A percentile compares a stretch with the other conserved stretches of the same genome.
Conservation (phyloP, 345 rosid genomes). For the Pelargonium nanum region DNA sequence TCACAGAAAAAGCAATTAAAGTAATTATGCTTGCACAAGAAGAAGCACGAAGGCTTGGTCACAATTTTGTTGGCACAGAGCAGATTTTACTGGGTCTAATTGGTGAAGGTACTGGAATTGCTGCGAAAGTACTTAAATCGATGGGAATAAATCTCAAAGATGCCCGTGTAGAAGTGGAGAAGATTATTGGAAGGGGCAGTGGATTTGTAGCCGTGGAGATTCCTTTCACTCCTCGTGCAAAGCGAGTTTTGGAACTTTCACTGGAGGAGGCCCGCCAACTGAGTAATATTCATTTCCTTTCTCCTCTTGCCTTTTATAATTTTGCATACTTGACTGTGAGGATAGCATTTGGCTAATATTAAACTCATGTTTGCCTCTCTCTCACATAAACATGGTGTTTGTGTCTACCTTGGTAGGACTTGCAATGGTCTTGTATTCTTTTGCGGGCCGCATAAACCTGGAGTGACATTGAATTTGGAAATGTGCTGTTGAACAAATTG, state of each 20-base stretch:
- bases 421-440: not conserved
- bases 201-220: constrained; percentile 97
- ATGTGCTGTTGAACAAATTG: not conserved
- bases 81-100: constrained; percentile 87
- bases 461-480: not conserved
- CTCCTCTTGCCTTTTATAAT: not conserved
- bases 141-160: constrained; percentile 96
- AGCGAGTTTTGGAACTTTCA: constrained; percentile 87
- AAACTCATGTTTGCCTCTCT: not conserved
- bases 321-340: not conserved
- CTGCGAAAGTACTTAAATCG: constrained; percentile 93
- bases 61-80: constrained; percentile 98
- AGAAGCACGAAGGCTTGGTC: constrained; percentile 97
- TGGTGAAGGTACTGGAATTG: constrained; percentile 98
- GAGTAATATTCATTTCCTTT: constrained; percentile 28
- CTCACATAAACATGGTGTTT: not conserved
- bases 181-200: constrained; percentile 93
- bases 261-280: constrained; percentile 91
- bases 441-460: not conserved
- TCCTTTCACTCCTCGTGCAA: constrained; percentile 98
- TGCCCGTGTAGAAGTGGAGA: constrained; percentile 90
- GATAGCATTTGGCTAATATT: not conserved
- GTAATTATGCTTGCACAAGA: constrained; percentile 98
- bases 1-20: constrained; percentile 93
- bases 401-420: not conserved